Conservation (phyloP, 2,329 filamentous ascomycete species). For the Sarocladium kiliense region DNA sequence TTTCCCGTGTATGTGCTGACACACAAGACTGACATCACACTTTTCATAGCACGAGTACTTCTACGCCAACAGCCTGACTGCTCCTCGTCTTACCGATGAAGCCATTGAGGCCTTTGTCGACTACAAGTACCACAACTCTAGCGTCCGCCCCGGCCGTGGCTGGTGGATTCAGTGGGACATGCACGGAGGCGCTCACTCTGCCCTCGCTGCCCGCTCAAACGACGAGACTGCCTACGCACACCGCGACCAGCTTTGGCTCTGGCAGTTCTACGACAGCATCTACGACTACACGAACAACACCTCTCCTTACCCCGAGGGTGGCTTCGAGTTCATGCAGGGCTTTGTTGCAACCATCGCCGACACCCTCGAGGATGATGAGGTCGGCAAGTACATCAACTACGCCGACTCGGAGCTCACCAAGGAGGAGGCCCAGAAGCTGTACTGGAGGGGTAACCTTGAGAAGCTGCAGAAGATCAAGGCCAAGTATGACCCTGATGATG, state of each 20-base stretch:
- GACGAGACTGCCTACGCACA: constrained; percentile 31
- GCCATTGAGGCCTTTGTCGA: background rate
- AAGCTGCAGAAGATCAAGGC: constrained; percentile 33
- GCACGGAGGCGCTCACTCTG: constrained; percentile 29
- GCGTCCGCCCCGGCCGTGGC: background rate
- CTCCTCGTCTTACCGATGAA: background rate
- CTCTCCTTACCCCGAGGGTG: constrained; percentile 14
- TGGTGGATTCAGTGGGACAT: constrained; percentile 20
- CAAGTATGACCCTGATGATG: constrained; percentile 30
- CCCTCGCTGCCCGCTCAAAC: constrained; percentile 20
- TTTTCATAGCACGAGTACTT: constrained; percentile 4
- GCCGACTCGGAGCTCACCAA: constrained; percentile 42
- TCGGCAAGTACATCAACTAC: constrained; percentile 50
- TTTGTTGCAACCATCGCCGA: constrained; percentile 33
- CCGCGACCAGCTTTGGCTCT: constrained; percentile 42
- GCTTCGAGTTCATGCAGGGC: constrained; percentile 33
- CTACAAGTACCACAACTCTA: constrained; percentile 5
- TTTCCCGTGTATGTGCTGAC: no score
- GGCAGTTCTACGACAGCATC: constrained; percentile 31
- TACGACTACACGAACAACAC: background rate
- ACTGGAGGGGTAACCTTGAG: constrained; percentile 37
- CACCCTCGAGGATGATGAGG: constrained; percentile 29
- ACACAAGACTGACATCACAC: background rate
- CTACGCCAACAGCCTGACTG: constrained; percentile 5
- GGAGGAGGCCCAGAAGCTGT: constrained; percentile 42